Conservation (phyloP, 371 early-diverging fungal species). For the Lichtheimia hyalospora region DNA sequence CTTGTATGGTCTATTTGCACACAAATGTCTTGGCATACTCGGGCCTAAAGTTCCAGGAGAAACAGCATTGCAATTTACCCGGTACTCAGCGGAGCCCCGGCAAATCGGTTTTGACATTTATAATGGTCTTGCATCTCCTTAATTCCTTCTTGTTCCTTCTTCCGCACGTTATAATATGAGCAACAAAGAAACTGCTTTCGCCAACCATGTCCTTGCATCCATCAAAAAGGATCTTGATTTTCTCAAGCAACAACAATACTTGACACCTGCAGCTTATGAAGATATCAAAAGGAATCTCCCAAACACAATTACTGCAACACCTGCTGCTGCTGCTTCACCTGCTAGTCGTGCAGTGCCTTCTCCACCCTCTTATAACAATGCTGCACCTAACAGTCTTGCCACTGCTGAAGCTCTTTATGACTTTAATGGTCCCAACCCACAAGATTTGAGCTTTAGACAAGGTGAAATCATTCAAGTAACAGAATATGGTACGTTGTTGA, state of each 20-base stretch:
- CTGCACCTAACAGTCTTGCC: conserved; percentile 3
- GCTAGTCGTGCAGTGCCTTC: background rate
- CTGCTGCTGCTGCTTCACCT: conserved; percentile 1
- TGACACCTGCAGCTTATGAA: conserved; percentile 22
- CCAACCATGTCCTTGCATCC: conserved; percentile 26
- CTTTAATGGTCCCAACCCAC: conserved; percentile 22
- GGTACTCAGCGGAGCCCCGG: too few species aligned
- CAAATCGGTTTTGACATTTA: too few species aligned
- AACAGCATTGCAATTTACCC: too few species aligned
- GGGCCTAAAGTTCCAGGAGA: too few species aligned
- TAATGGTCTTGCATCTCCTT: background rate
- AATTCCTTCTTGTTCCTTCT: background rate
- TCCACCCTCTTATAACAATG: conserved; percentile 5
- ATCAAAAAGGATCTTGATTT: conserved; percentile 27
- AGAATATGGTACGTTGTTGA: conserved; percentile 18
- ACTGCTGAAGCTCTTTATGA: conserved; percentile 31
- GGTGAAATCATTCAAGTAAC: conserved; percentile 21
- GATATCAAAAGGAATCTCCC: conserved; percentile 24
- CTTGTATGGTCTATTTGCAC: too few species aligned
- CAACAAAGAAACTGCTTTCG: conserved; percentile 15
- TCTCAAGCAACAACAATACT: conserved; percentile 23
- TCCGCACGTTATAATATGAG: conserved; percentile 6
- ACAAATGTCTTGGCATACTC: too few species aligned
- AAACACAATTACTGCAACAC: background rate
- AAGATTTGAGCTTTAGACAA: conserved; percentile 20